These are phyloP conservation scores for Auricularia heimuer DNA, from an alignment of 768 basidiomycete species.

Conservation along the genomic window DNA sequence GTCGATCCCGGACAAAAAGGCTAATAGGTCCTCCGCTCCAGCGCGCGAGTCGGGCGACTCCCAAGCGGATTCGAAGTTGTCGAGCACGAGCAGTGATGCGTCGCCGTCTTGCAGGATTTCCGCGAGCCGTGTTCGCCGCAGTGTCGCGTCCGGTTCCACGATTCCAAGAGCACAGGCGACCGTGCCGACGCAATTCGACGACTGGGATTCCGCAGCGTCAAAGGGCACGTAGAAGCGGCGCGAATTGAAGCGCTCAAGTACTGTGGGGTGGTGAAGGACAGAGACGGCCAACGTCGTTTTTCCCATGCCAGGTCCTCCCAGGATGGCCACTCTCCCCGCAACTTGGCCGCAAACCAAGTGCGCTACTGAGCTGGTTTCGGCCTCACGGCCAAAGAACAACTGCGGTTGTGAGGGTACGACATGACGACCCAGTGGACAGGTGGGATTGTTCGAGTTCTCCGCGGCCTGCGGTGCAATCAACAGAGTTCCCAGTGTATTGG, in stretches of 20 bases:
- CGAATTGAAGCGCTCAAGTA: slow-evolving; percentile 16
- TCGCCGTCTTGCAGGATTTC: slow-evolving; percentile 4
- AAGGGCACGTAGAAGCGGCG: slow-evolving; percentile 27
- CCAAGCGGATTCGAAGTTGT: neutral
- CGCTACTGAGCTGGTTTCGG: neutral
- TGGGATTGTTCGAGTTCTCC: no score
- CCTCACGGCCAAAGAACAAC: neutral
- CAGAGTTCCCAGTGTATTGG: no score
- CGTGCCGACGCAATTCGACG: neutral
- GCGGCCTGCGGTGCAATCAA: no score
- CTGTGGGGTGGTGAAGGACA: slow-evolving; percentile 17
- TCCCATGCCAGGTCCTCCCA: slow-evolving; percentile 28
- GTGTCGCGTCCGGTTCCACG: neutral
- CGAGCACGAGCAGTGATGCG: slow-evolving; percentile 7
- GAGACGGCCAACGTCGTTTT: slow-evolving; percentile 30
- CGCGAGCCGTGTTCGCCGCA: neutral
- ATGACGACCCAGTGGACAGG: no score
- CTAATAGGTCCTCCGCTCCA: neutral
- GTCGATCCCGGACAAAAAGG: neutral
- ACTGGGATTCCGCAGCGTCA: slow-evolving; percentile 6
- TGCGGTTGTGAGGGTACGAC: neutral
- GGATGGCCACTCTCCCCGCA: slow-evolving; percentile 8
- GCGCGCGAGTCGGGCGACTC: neutral
- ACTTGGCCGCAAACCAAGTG: no score
- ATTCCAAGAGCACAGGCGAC: neutral